A percentile compares a stretch with the other conserved stretches of the same genome.
phyloP scores from a whole-genome alignment of 2,329 filamentous ascomycete genomes.

The Phyllosticta capitalensis region DNA sequence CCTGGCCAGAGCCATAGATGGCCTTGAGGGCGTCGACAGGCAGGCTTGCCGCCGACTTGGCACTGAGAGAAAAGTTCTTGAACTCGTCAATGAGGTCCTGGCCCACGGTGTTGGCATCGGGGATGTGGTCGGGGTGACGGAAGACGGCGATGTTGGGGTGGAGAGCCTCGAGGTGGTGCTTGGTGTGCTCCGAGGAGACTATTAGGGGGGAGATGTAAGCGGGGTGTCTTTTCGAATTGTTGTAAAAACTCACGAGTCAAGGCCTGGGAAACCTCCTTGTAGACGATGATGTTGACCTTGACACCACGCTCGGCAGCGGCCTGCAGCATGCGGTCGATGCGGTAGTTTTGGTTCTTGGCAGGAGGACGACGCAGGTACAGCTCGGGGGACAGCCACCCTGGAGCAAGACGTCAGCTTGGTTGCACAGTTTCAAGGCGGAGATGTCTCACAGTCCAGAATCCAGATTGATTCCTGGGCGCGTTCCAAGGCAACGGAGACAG shows the following conservation, averaged over 20 bases:
- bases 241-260: conserved; percentile 59
- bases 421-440: conserved; percentile 13
- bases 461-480: conserved; percentile 68
- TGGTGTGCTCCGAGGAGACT: conserved; percentile 66
- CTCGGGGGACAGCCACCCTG: conserved; percentile 77
- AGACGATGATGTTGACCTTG: conserved; percentile 75
- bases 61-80: conserved; percentile 46
- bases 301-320: conserved; percentile 78
- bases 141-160: conserved; percentile 84
- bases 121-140: conserved; percentile 79
- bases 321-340: conserved; percentile 72
- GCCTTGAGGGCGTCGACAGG: conserved; percentile 65
- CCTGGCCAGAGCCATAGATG: conserved; percentile 72
- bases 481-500: conserved; percentile 70
- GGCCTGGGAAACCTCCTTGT: conserved; percentile 75
- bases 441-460: conserved; percentile 60
- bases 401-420: conserved; percentile 2
- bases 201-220: conserved; percentile 34
- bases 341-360: conserved; percentile 70
- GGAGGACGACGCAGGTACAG: conserved; percentile 78
- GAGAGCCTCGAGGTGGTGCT: conserved; percentile 63
- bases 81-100: conserved; percentile 47
- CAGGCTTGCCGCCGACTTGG: conserved; percentile 51
- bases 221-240: conserved; percentile 35
- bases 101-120: conserved; percentile 58